Percentiles rank a stretch among this genome's conserved stretches.
Conservation (phyloP, 2,329 filamentous ascomycete species). For the Leptographium radiaticola region DNA sequence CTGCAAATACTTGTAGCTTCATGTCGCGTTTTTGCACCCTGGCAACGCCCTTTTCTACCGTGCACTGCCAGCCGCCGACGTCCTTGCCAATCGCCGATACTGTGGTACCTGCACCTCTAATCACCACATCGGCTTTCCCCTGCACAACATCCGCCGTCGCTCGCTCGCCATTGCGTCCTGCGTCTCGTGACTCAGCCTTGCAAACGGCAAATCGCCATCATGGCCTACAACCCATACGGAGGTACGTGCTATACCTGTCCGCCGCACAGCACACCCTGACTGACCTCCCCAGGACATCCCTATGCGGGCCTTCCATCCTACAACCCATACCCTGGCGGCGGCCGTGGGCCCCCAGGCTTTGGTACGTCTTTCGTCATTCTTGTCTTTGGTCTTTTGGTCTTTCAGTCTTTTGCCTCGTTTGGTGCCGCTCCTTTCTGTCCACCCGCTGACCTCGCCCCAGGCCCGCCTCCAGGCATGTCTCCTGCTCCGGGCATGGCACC, state of each 20-base stretch:
- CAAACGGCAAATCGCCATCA: conserved; percentile 14
- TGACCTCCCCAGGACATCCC: conserved; percentile 24
- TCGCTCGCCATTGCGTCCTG: neutral
- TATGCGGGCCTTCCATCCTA: conserved; percentile 69
- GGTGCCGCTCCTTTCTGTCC: neutral
- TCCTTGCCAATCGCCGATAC: too few species aligned
- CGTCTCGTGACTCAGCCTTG: neutral
- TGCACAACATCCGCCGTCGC: neutral
- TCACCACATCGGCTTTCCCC: too few species aligned
- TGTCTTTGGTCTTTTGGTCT: neutral
- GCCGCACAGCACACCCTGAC: neutral
- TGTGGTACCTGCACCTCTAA: neutral
- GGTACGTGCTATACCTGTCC: conserved; percentile 19
- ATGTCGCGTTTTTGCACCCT: neutral
- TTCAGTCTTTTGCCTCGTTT: too few species aligned
- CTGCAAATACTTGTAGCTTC: neutral
- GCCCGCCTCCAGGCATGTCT: conserved; percentile 68
- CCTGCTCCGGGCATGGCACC: conserved; percentile 68
- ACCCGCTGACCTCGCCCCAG: conserved; percentile 24
- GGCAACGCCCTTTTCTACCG: neutral
- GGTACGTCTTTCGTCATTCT: conserved; percentile 34
- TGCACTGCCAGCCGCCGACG: neutral
- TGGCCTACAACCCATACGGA: conserved; percentile 52
- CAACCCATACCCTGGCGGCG: conserved; percentile 52
- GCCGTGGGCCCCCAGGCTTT: conserved; percentile 64